phyloP scores from a whole-genome alignment of 441 rosid genomes.

The California macrophylla region DNA sequence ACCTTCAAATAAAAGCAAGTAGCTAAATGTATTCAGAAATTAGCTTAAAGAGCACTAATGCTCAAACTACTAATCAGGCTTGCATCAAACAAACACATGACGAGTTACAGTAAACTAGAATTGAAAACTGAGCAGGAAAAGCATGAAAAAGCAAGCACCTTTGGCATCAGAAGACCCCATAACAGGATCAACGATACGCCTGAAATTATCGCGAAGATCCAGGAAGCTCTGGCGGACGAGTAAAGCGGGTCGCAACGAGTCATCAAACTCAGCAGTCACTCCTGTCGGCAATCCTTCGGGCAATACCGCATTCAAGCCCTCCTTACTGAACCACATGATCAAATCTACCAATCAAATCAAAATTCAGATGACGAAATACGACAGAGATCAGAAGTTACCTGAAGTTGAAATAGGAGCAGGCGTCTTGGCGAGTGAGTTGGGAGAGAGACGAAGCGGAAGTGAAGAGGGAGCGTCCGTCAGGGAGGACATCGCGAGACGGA shows the following conservation, averaged over 20 bases:
- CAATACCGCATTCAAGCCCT: constrained; percentile 40
- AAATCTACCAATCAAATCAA: neutral
- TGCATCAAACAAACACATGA: neutral
- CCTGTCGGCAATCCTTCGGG: constrained; percentile 82
- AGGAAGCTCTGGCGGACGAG: constrained; percentile 74
- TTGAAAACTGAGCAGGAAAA: neutral
- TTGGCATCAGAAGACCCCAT: constrained; percentile 36
- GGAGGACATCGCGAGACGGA: constrained; percentile 58
- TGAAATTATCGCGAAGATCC: constrained; percentile 83
- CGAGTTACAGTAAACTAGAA: neutral
- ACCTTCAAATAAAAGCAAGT: constrained; percentile 25
- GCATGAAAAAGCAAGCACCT: constrained; percentile 31
- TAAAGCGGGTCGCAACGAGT: constrained; percentile 64
- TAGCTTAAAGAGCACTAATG: neutral
- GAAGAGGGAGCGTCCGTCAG: constrained; percentile 58
- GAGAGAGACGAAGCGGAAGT: constrained; percentile 52
- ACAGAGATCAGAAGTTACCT: constrained; percentile 25
- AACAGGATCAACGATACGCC: constrained; percentile 77
- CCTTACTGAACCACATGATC: constrained; percentile 31
- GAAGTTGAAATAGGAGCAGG: constrained; percentile 66
- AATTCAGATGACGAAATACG: neutral
- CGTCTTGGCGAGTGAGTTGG: constrained; percentile 46
- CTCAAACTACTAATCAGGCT: neutral
- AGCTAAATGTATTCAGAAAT: neutral
- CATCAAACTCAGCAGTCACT: constrained; percentile 64